Evolutionary conservation across 2,329 filamentous ascomycete species (phyloP).

Genomic region (Phyllosticta citribraziliensis): DNA sequence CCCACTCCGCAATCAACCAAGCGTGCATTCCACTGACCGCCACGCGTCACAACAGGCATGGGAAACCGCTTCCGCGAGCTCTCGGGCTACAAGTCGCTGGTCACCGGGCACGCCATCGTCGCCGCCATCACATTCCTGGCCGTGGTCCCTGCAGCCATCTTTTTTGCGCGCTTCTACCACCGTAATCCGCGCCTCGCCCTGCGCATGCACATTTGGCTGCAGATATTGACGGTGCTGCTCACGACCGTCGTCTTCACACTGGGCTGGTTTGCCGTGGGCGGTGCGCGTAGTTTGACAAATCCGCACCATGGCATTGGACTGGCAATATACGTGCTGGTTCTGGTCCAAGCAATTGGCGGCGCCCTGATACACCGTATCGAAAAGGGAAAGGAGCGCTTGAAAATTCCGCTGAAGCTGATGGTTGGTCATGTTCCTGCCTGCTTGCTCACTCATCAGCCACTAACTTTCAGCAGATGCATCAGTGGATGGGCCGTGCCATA

Average conservation of each 20-base stretch:
- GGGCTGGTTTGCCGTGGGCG: conserved; percentile 70
- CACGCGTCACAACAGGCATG: conserved; percentile 52
- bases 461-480: conserved; percentile 52
- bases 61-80: conserved; percentile 66
- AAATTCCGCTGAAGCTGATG: conserved; percentile 49
- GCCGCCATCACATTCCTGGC: conserved; percentile 65
- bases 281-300: conserved; percentile 61
- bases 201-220: conserved; percentile 63
- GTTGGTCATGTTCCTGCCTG: conserved; percentile 27
- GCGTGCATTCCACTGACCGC: neutral
- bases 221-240: conserved; percentile 58
- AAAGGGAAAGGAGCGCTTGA: conserved; percentile 42
- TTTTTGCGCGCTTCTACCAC: conserved; percentile 62
- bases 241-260: conserved; percentile 63
- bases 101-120: conserved; percentile 62
- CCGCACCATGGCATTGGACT: conserved; percentile 79
- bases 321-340: conserved; percentile 63
- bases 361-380: conserved; percentile 50
- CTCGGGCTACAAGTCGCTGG: conserved; percentile 58
- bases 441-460: neutral
- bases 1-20: neutral
- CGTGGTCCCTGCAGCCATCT: conserved; percentile 62
- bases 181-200: conserved; percentile 52
- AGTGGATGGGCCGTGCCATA: conserved; percentile 73
- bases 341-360: conserved; percentile 62